Conservation (phyloP, 2,329 filamentous ascomycete species). For the Diplodia intermedia region DNA sequence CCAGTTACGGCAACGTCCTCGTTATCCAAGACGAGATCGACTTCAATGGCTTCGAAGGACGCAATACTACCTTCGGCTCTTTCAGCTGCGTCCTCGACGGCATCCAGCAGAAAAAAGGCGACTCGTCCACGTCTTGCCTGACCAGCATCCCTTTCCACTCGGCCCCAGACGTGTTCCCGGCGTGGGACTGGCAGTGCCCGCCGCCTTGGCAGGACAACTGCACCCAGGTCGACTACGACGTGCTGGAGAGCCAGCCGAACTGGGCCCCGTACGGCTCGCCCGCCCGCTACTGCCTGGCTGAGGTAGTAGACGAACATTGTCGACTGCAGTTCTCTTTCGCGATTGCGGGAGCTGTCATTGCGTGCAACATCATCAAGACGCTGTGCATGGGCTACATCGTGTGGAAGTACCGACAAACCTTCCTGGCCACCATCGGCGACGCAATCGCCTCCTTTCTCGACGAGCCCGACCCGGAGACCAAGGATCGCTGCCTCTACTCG, state of each 20-base stretch:
- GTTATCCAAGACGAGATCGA: background rate
- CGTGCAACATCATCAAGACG: slow-evolving; percentile 38
- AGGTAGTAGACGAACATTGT: slow-evolving; percentile 35
- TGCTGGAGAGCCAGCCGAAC: background rate
- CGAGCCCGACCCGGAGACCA: slow-evolving; percentile 37
- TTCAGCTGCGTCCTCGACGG: background rate
- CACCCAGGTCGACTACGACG: slow-evolving; percentile 4
- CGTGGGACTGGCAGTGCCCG: slow-evolving; percentile 5
- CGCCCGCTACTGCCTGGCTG: slow-evolving; percentile 36
- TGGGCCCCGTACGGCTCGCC: slow-evolving; percentile 36
- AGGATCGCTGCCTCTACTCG: slow-evolving; percentile 36
- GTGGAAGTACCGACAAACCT: slow-evolving; percentile 32
- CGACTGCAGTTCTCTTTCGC: slow-evolving; percentile 36
- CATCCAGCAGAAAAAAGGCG: background rate
- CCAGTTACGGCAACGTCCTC: background rate
- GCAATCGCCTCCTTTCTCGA: slow-evolving; percentile 41
- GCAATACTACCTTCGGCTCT: background rate
- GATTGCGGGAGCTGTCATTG: slow-evolving; percentile 36
- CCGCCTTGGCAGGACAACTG: slow-evolving; percentile 16
- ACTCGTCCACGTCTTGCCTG: background rate
- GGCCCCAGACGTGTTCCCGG: background rate
- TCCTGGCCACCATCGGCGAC: slow-evolving; percentile 41
- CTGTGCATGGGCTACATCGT: slow-evolving; percentile 34
- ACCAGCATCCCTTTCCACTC: slow-evolving; percentile 5
- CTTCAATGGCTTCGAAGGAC: background rate